These are phyloP conservation scores for Dryadomyces quercus-mongolicae DNA, from an alignment of 2,329 filamentous ascomycete genomes.

Conservation along the genomic window DNA sequence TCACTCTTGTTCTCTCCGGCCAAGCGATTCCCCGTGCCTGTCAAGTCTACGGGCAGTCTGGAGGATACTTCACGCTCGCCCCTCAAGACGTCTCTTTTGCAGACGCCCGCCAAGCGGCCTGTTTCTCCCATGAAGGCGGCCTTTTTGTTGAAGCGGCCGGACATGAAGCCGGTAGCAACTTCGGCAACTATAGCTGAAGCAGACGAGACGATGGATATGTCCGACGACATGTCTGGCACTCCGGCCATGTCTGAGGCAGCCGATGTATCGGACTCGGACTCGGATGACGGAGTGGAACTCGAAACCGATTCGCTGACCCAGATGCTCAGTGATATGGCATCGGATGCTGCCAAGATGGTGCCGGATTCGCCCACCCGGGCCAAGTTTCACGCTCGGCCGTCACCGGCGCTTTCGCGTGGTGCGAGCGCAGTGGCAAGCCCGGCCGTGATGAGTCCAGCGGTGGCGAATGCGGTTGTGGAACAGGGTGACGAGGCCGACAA, in stretches of 20 bases:
- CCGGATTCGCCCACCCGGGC: slow-evolving; percentile 16
- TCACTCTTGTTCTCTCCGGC: slow-evolving; percentile 36
- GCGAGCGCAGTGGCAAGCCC: background rate
- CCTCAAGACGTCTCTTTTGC: slow-evolving; percentile 34
- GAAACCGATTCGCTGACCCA: slow-evolving; percentile 9
- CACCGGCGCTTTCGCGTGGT: slow-evolving; percentile 12
- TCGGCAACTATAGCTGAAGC: slow-evolving; percentile 6
- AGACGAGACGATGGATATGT: slow-evolving; percentile 8
- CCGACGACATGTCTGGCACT: too few species aligned
- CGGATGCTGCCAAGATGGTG: slow-evolving; percentile 9
- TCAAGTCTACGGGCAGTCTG: slow-evolving; percentile 21
- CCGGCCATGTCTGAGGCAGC: too few species aligned
- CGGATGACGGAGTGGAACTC: slow-evolving; percentile 7
- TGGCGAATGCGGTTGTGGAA: background rate
- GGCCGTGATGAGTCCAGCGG: background rate
- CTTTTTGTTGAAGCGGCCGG: slow-evolving; percentile 21
- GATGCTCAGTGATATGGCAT: slow-evolving; percentile 11
- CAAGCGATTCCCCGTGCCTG: slow-evolving; percentile 34
- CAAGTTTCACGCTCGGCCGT: slow-evolving; percentile 24
- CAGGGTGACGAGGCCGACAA: background rate
- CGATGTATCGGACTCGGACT: slow-evolving; percentile 2
- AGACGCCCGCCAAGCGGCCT: slow-evolving; percentile 26
- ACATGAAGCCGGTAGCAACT: background rate
- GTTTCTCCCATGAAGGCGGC: slow-evolving; percentile 22
- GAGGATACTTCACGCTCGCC: slow-evolving; percentile 21